Evolutionary conservation across 1,284 basidiomycete genomes (phyloP).

Genomic region (Apiotrichum mycotoxinovorans): DNA sequence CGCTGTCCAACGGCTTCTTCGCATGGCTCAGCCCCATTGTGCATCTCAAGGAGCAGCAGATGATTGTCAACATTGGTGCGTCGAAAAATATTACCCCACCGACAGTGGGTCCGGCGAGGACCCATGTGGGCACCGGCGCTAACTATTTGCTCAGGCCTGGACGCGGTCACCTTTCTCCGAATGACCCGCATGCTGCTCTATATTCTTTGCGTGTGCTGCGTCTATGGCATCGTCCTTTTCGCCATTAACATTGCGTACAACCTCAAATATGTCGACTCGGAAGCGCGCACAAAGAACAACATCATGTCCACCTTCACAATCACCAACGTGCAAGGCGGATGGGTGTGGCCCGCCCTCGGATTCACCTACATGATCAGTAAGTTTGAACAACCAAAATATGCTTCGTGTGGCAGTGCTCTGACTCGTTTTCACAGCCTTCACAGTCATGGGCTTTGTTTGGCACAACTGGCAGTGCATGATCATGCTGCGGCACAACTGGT

Average conservation of each 20-base stretch:
- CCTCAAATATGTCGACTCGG: conserved; percentile 56
- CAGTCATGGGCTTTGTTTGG: conserved; percentile 55
- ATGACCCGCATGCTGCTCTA: conserved; percentile 79
- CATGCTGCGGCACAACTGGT: conserved; percentile 49
- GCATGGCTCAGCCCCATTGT: conserved; percentile 87
- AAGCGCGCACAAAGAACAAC: conserved; percentile 36
- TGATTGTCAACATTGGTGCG: conserved; percentile 76
- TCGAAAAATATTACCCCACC: no score
- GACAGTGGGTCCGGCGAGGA: no score
- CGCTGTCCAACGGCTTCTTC: conserved; percentile 73
- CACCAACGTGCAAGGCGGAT: conserved; percentile 63
- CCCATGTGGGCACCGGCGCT: no score
- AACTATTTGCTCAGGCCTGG: conserved; percentile 56
- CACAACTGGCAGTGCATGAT: conserved; percentile 69
- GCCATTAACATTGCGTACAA: conserved; percentile 64
- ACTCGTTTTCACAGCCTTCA: conserved; percentile 26
- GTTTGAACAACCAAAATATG: conserved; percentile 14
- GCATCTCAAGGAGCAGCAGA: conserved; percentile 76
- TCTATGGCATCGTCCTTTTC: conserved; percentile 68
- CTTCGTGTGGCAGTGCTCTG: conserved; percentile 39
- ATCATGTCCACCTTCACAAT: conserved; percentile 75
- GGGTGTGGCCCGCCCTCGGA: conserved; percentile 71
- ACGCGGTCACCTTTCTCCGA: conserved; percentile 87
- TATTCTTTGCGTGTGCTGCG: conserved; percentile 62
- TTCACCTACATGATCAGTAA: conserved; percentile 68